These are phyloP conservation scores for Pythium folliculosum DNA, from an alignment of 352 stramenopile genomes.

Conservation along the genomic window DNA sequence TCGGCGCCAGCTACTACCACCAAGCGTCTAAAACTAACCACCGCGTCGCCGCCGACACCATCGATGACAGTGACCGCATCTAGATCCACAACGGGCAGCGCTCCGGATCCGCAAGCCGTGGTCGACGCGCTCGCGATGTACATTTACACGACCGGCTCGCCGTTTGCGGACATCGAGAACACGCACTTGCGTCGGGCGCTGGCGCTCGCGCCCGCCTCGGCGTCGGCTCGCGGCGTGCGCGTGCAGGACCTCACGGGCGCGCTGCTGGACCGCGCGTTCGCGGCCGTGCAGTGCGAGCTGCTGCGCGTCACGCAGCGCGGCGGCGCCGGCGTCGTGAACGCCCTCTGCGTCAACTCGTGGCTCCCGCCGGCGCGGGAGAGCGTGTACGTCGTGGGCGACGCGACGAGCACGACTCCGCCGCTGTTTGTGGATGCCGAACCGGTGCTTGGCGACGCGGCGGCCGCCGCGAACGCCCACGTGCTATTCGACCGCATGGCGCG, in stretches of 20 bases:
- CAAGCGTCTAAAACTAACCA: slow-evolving; percentile 6
- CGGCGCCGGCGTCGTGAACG: slow-evolving; percentile 4
- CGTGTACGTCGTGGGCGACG: slow-evolving; percentile 5
- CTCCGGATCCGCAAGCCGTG: not conserved
- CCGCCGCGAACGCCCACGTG: not conserved
- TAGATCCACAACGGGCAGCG: not conserved
- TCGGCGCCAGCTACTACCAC: no score
- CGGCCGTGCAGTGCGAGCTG: slow-evolving; percentile 25
- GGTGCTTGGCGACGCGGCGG: not conserved
- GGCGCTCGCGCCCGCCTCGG: not conserved
- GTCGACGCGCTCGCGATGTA: slow-evolving; percentile 31
- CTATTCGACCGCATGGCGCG: slow-evolving; percentile 9
- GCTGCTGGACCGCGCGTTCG: slow-evolving; percentile 30
- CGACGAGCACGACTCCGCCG: not conserved
- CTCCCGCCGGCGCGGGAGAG: not conserved
- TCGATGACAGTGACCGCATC: no score
- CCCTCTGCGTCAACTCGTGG: slow-evolving; percentile 17
- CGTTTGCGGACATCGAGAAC: slow-evolving; percentile 19
- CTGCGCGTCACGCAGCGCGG: slow-evolving; percentile 13
- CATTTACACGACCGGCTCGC: slow-evolving; percentile 28
- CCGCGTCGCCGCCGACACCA: not conserved
- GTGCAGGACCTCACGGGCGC: slow-evolving; percentile 16
- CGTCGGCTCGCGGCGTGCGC: not conserved
- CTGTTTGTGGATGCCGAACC: slow-evolving; percentile 1
- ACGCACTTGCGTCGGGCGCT: slow-evolving; percentile 25